Percentiles rank a stretch among this genome's conserved stretches.
phyloP scores from a whole-genome alignment of 2,329 filamentous ascomycete species.

The Zymoseptoria tritici region DNA sequence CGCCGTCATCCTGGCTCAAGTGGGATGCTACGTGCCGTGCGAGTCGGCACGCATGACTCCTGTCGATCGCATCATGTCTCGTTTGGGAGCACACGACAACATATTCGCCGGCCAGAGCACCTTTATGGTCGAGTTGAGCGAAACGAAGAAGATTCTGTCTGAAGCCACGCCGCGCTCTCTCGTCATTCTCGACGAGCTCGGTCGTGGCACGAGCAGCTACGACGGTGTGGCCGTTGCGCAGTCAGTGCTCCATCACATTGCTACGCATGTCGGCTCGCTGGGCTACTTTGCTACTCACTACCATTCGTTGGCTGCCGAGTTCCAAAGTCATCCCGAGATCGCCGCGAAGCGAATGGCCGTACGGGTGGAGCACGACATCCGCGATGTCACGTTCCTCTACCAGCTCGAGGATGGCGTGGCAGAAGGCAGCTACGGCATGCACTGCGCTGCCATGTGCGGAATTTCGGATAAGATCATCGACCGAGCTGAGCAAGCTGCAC shows the following conservation, averaged over 20 bases:
- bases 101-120: constrained; percentile 97
- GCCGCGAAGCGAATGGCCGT: constrained; percentile 86
- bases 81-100: constrained; percentile 94
- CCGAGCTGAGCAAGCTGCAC: constrained; percentile 78
- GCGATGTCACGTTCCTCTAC: constrained; percentile 93
- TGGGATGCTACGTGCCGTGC: constrained; percentile 87
- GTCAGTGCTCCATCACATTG: constrained; percentile 92
- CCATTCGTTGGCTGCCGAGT: constrained; percentile 86
- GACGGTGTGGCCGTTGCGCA: constrained; percentile 96
- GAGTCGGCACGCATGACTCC: constrained; percentile 76
- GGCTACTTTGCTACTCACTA: constrained; percentile 99
- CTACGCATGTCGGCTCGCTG: constrained; percentile 83
- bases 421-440: constrained; percentile 97
- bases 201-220: constrained; percentile 88
- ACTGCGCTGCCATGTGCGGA: constrained; percentile 96
- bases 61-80: constrained; percentile 96
- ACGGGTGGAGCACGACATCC: constrained; percentile 74
- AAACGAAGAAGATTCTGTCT: constrained; percentile 94
- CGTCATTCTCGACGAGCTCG: constrained; percentile 93
- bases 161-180: constrained; percentile 91
- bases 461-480: constrained; percentile 78
- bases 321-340: constrained; percentile 82
- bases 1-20: constrained; percentile 94
- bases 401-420: constrained; percentile 88
- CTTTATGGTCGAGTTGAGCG: constrained; percentile 94